Percentiles rank a stretch among this genome's conserved stretches.
Conservation (phyloP, 2,329 filamentous ascomycete genomes). For the Trichoderma asperellum region DNA sequence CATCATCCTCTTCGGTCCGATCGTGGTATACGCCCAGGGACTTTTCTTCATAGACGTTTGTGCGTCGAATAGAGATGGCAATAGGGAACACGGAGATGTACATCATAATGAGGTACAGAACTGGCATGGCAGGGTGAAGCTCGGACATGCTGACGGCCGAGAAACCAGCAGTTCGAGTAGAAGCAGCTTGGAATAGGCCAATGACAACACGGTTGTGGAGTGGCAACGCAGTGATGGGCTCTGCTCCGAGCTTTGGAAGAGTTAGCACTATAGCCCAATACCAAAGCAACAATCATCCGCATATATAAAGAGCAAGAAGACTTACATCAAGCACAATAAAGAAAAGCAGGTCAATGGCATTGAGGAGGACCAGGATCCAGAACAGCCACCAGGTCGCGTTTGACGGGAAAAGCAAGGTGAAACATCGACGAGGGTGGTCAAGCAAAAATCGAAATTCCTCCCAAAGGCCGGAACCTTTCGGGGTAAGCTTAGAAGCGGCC, state of each 20-base stretch:
- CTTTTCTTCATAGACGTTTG: conserved; percentile 95
- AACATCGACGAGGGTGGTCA: conserved; percentile 93
- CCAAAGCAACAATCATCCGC: background rate
- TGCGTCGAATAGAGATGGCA: conserved; percentile 89
- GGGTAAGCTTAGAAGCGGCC: conserved; percentile 69
- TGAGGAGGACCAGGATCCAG: conserved; percentile 78
- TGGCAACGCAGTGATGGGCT: conserved; percentile 68
- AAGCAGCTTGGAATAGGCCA: conserved; percentile 86
- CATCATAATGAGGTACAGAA: conserved; percentile 98
- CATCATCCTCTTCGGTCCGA: conserved; percentile 51
- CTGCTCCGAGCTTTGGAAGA: conserved; percentile 65
- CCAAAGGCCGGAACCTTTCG: conserved; percentile 71
- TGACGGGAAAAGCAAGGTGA: conserved; percentile 89
- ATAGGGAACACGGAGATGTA: conserved; percentile 98
- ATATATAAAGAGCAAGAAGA: background rate
- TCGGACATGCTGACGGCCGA: conserved; percentile 75
- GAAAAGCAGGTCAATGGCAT: conserved; percentile 82
- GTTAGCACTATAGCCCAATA: conserved; percentile 34
- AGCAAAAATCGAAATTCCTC: conserved; percentile 90
- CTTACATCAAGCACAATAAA: conserved; percentile 89
- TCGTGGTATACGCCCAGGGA: conserved; percentile 73
- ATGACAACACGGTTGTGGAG: conserved; percentile 78
- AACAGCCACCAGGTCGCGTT: conserved; percentile 96
- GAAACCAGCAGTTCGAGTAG: conserved; percentile 90
- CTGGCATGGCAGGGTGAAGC: conserved; percentile 88